Percentiles rank a stretch among this genome's conserved stretches.
Evolutionary conservation across 2,329 filamentous ascomycete species (phyloP).

Genomic region (Tolypocladium guangdongense): DNA sequence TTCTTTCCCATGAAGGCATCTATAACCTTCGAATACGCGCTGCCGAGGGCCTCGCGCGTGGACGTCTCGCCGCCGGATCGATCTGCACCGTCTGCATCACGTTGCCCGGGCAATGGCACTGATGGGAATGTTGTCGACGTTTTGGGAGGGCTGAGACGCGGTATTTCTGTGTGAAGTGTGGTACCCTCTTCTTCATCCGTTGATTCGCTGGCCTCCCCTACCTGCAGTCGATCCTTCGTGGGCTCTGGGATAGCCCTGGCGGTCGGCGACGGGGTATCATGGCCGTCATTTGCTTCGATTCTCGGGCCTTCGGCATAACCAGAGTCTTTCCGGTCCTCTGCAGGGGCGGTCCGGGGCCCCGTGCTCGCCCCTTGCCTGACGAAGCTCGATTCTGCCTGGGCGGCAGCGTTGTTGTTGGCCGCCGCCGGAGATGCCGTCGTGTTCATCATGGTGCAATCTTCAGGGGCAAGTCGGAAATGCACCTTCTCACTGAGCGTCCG

Average conservation of each 20-base stretch:
- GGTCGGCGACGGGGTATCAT: background rate
- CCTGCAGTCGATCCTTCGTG: background rate
- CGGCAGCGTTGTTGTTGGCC: background rate
- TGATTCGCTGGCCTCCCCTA: background rate
- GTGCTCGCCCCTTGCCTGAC: background rate
- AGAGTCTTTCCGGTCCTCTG: background rate
- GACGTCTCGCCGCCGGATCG: background rate
- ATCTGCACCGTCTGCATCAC: background rate
- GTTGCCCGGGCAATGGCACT: background rate
- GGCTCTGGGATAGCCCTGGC: background rate
- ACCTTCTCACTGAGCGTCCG: background rate
- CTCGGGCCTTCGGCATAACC: background rate
- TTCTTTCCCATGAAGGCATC: background rate
- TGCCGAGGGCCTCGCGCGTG: background rate
- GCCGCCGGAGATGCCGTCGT: background rate
- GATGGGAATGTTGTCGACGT: background rate
- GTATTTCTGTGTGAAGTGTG: too few relatives aligned
- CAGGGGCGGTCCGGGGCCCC: background rate
- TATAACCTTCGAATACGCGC: background rate
- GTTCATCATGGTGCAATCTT: background rate
- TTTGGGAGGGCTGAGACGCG: background rate
- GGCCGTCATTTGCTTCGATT: background rate
- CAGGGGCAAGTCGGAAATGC: background rate
- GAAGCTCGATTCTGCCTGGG: background rate
- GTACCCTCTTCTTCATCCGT: background rate